A percentile compares a stretch with the other conserved stretches of the same genome.
These are phyloP conservation scores for Calonectria leucothoes DNA, from an alignment of 2,329 filamentous ascomycete species.

Conservation along the genomic window DNA sequence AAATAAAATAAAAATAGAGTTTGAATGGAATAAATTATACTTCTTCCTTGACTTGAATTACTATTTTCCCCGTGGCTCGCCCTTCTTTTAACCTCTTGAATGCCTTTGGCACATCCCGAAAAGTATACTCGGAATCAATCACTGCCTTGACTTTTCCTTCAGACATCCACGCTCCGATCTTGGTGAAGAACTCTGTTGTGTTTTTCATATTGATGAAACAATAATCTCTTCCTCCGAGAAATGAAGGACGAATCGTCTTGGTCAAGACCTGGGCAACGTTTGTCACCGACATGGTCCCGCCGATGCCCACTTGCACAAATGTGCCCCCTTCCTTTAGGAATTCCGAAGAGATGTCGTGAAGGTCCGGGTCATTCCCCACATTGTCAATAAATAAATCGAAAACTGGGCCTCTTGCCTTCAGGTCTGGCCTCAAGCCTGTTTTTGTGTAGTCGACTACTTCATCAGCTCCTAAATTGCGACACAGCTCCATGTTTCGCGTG, in stretches of 20 bases:
- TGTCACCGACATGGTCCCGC: background rate
- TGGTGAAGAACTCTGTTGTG: slow-evolving; percentile 4
- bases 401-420: background rate
- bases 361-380: background rate
- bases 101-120: background rate
- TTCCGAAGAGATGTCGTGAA: background rate
- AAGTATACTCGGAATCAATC: background rate
- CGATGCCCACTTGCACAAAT: slow-evolving; percentile 12
- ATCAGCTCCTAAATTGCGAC: slow-evolving; percentile 41
- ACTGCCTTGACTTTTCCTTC: slow-evolving; percentile 10
- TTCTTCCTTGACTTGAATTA: slow-evolving; percentile 6
- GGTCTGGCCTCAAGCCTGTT: background rate
- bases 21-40: no score
- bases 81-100: slow-evolving; percentile 14
- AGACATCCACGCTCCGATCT: slow-evolving; percentile 11
- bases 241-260: background rate
- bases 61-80: slow-evolving; percentile 12
- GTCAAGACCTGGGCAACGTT: background rate
- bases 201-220: slow-evolving; percentile 27
- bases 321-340: slow-evolving; percentile 1
- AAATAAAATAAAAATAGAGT: background rate
- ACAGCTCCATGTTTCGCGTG: slow-evolving; percentile 46
- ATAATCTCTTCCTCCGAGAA: background rate
- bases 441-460: slow-evolving; percentile 18
- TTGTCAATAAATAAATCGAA: slow-evolving; percentile 16